Percentiles rank a stretch among this genome's conserved stretches.
Conservation (phyloP, 2,329 filamentous ascomycete genomes). For the Metarhizium humberi region DNA sequence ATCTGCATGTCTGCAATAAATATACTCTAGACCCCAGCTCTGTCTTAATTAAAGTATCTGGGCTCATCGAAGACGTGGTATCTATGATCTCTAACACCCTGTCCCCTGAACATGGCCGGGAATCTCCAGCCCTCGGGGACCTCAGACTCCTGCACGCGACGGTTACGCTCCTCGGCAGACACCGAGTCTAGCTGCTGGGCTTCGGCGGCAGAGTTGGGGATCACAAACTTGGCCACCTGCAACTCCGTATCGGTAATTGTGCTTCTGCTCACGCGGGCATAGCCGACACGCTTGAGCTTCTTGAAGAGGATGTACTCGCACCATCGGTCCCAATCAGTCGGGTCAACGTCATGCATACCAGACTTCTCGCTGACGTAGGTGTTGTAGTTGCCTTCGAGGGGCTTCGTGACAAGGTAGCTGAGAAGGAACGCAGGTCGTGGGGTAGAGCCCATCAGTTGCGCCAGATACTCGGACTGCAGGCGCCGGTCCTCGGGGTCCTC, state of each 20-base stretch:
- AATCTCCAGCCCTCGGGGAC: conserved; percentile 74
- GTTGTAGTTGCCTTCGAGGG: conserved; percentile 90
- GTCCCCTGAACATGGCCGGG: conserved; percentile 71
- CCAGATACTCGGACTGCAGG: conserved; percentile 76
- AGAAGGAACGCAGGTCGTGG: conserved; percentile 75
- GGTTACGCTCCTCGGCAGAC: conserved; percentile 45
- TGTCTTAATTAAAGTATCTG: conserved; percentile 49
- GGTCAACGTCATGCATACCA: conserved; percentile 93
- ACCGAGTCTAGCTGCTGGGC: conserved; percentile 31
- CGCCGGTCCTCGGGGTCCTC: conserved; percentile 89
- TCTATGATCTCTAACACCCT: conserved; percentile 78
- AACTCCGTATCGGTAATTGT: conserved; percentile 97
- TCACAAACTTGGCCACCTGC: conserved; percentile 89
- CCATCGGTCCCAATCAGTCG: conserved; percentile 91
- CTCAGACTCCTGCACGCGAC: conserved; percentile 56
- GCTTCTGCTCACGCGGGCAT: conserved; percentile 77
- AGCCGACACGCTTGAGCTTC: conserved; percentile 73
- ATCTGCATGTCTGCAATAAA: neutral
- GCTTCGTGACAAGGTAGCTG: conserved; percentile 86
- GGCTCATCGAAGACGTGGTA: conserved; percentile 97
- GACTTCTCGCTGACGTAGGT: conserved; percentile 80
- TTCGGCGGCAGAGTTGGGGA: conserved; percentile 57
- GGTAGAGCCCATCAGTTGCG: conserved; percentile 78
- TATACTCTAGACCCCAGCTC: neutral
- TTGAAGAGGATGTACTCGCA: conserved; percentile 99